A percentile compares a stretch with the other conserved stretches of the same genome.
phyloP scores from a whole-genome alignment of 495 filamentous ascomycete genomes.

The Cenococcum geophilum region DNA sequence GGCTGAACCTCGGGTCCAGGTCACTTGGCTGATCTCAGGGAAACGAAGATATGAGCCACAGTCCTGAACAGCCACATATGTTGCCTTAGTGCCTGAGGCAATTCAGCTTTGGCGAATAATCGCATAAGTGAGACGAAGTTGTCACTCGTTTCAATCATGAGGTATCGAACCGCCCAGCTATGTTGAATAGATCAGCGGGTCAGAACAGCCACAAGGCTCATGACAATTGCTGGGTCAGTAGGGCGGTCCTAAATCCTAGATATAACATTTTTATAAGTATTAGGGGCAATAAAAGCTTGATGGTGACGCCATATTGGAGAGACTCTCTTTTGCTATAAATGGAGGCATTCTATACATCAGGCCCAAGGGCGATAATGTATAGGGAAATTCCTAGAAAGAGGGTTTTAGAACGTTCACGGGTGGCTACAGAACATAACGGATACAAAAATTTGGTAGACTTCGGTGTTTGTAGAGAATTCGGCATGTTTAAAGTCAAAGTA shows the following conservation, averaged over 20 bases:
- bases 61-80: too few relatives aligned
- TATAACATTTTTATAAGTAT: slow-evolving; percentile 17
- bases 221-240: slow-evolving; percentile 11
- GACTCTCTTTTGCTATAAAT: slow-evolving; percentile 19
- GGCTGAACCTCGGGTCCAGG: too few relatives aligned
- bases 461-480: slow-evolving; percentile 14
- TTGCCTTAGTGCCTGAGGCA: too few relatives aligned
- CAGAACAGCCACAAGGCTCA: slow-evolving; percentile 13
- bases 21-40: too few relatives aligned
- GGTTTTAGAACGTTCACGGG: slow-evolving; percentile 16
- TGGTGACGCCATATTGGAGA: slow-evolving; percentile 17
- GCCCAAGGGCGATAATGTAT: slow-evolving; percentile 22
- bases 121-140: too few relatives aligned
- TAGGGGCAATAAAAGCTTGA: slow-evolving; percentile 12
- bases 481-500: slow-evolving; percentile 12
- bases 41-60: too few relatives aligned
- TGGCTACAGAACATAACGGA: slow-evolving; percentile 23
- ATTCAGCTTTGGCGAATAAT: too few relatives aligned
- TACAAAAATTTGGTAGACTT: slow-evolving; percentile 24
- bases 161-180: neutral
- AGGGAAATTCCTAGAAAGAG: slow-evolving; percentile 23
- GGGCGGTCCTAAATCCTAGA: slow-evolving; percentile 6
- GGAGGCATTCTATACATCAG: slow-evolving; percentile 25
- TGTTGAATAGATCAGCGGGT: neutral
- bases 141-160: too few relatives aligned